A percentile compares a stretch with the other conserved stretches of the same genome.
Conservation (phyloP, 768 basidiomycete genomes). For the Suillus cothurnatus region DNA sequence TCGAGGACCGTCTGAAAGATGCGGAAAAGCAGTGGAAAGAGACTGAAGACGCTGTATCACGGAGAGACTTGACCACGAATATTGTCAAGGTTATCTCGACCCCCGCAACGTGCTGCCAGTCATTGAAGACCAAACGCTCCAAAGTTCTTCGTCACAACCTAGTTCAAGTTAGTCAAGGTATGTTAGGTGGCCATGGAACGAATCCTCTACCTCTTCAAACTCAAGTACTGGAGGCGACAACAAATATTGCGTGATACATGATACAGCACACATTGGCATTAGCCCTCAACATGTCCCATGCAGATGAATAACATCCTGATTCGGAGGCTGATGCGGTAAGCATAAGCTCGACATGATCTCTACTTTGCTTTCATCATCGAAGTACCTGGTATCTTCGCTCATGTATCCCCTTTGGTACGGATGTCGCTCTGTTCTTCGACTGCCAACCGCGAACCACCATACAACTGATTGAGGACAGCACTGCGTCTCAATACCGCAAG, state of each 20-base stretch:
- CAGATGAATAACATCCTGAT: neutral
- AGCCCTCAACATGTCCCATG: neutral
- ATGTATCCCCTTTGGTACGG: conserved; percentile 22
- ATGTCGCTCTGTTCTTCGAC: conserved; percentile 64
- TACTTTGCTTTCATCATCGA: neutral
- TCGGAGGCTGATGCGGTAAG: neutral
- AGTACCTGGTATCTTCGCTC: conserved; percentile 1
- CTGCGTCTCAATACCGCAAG: conserved; percentile 77
- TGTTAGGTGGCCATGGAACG: conserved; percentile 11
- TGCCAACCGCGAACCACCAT: conserved; percentile 83
- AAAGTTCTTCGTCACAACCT: neutral
- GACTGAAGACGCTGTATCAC: neutral
- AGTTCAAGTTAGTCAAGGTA: conserved; percentile 14
- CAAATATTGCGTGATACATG: conserved; percentile 1
- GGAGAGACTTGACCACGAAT: neutral
- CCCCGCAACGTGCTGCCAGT: no score
- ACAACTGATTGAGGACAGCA: conserved; percentile 86
- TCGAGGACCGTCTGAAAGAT: conserved; percentile 51
- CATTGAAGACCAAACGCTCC: neutral
- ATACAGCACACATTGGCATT: neutral
- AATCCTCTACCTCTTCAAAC: neutral
- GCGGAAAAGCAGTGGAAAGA: conserved; percentile 51
- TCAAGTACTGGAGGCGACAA: neutral
- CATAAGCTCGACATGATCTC: neutral
- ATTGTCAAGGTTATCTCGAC: neutral